Percentiles rank a stretch among this genome's conserved stretches.
Evolutionary conservation across 106 monocot species (phyloP).

Genomic region (Ottelia alismoides): DNA sequence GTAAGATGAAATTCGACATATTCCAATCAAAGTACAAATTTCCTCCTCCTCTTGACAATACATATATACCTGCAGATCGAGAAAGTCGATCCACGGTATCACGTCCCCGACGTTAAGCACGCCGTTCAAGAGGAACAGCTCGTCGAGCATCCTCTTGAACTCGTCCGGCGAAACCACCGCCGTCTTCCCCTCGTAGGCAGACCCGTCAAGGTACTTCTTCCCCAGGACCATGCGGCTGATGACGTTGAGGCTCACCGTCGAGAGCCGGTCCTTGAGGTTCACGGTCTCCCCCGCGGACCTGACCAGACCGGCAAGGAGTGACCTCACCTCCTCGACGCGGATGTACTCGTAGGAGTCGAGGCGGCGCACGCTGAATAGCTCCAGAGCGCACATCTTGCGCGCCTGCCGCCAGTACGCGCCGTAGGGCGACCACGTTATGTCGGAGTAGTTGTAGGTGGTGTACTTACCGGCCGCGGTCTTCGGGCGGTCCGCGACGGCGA

Average conservation of each 20-base stretch:
- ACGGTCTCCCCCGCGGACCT: neutral
- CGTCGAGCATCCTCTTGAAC: slow-evolving; percentile 79
- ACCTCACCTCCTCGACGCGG: slow-evolving; percentile 25
- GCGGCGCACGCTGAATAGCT: slow-evolving; percentile 20
- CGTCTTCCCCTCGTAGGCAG: too few relatives aligned
- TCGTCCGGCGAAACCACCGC: slow-evolving; percentile 37
- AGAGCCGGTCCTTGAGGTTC: slow-evolving; percentile 30
- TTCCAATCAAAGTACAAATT: too few relatives aligned
- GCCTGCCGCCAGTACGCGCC: slow-evolving; percentile 17
- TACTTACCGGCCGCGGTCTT: slow-evolving; percentile 20
- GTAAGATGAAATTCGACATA: too few relatives aligned
- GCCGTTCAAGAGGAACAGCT: slow-evolving; percentile 64
- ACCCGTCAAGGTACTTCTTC: slow-evolving; percentile 35
- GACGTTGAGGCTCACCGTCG: slow-evolving; percentile 44
- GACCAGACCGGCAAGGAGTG: slow-evolving; percentile 21
- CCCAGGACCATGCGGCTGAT: slow-evolving; percentile 76
- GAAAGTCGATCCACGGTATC: slow-evolving; percentile 43
- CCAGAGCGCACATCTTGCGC: slow-evolving; percentile 22
- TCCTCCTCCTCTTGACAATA: too few relatives aligned
- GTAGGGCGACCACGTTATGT: slow-evolving; percentile 27
- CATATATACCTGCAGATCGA: slow-evolving; percentile 69
- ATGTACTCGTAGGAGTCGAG: slow-evolving; percentile 24
- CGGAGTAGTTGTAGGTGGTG: slow-evolving; percentile 20
- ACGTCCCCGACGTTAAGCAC: slow-evolving; percentile 51
- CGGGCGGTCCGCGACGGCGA: slow-evolving; percentile 10